phyloP scores from a whole-genome alignment of 768 basidiomycete genomes.

The Leccinum fibrillosum region DNA sequence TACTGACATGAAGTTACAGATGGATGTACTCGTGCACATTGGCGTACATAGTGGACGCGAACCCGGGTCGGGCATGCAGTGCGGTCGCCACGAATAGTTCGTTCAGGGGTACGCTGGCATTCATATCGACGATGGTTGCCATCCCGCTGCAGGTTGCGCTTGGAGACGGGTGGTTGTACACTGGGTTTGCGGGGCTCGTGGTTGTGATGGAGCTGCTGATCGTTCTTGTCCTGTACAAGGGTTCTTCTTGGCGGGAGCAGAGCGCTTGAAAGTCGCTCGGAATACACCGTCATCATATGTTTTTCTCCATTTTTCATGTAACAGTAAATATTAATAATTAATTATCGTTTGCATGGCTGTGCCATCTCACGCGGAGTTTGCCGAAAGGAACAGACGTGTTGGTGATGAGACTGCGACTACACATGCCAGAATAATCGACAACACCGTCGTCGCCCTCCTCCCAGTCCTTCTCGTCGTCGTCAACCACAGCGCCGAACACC shows the following conservation, averaged over 20 bases:
- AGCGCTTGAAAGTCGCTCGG: neutral
- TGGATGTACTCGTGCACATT: constrained; percentile 67
- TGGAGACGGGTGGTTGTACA: constrained; percentile 81
- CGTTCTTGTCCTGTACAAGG: constrained; percentile 59
- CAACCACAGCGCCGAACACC: constrained; percentile 13
- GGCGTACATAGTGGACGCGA: constrained; percentile 86
- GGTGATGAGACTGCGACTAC: constrained; percentile 19
- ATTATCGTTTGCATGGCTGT: constrained; percentile 17
- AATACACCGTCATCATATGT: neutral
- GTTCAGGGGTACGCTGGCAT: constrained; percentile 68
- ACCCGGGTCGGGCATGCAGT: constrained; percentile 72
- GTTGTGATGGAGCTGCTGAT: constrained; percentile 51
- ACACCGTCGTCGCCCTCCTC: constrained; percentile 1
- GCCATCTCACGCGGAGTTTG: constrained; percentile 11
- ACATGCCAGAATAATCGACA: constrained; percentile 27
- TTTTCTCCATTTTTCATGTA: constrained; percentile 7
- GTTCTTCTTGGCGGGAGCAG: constrained; percentile 55
- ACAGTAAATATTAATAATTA: neutral
- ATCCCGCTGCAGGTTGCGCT: constrained; percentile 71
- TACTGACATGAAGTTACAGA: constrained; percentile 27
- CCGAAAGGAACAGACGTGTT: constrained; percentile 22
- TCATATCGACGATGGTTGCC: constrained; percentile 67
- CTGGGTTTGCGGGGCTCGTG: constrained; percentile 58
- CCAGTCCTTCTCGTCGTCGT: constrained; percentile 8
- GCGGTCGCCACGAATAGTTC: constrained; percentile 76